These are phyloP conservation scores for Ampelomyces quisqualis DNA, from an alignment of 2,329 filamentous ascomycete species.

Conservation along the genomic window DNA sequence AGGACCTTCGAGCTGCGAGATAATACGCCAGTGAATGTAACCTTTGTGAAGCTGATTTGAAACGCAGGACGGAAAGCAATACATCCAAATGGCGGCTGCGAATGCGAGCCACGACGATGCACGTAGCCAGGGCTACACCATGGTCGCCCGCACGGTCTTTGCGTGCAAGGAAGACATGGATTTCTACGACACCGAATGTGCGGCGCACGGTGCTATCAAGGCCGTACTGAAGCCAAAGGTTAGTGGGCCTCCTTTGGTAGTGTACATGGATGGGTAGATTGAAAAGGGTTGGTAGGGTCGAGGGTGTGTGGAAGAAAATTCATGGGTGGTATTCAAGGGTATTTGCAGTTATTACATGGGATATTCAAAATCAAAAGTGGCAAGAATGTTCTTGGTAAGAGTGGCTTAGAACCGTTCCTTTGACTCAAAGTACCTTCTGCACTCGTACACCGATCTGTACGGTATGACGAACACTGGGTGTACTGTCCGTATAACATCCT, in stretches of 20 bases:
- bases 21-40: too few relatives aligned
- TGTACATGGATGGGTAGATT: slow-evolving; percentile 31
- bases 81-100: slow-evolving; percentile 62
- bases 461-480: slow-evolving; percentile 89
- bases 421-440: slow-evolving; percentile 64
- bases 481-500: slow-evolving; percentile 67
- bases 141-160: slow-evolving; percentile 65
- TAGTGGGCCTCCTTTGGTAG: slow-evolving; percentile 27
- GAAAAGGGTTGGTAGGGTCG: slow-evolving; percentile 1
- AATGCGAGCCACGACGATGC: slow-evolving; percentile 58
- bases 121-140: slow-evolving; percentile 65
- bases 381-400: neutral
- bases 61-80: slow-evolving; percentile 66
- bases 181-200: slow-evolving; percentile 65
- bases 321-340: too few relatives aligned
- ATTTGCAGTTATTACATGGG: too few relatives aligned
- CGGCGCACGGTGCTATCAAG: slow-evolving; percentile 57
- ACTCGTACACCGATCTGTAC: slow-evolving; percentile 64
- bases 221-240: slow-evolving; percentile 30
- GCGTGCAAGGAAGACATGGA: slow-evolving; percentile 66
- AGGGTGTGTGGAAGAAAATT: too few relatives aligned
- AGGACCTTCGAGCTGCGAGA: too few relatives aligned
- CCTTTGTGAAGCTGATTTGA: slow-evolving; percentile 11
- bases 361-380: neutral
- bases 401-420: slow-evolving; percentile 56